Conservation (phyloP, 805 yeast genomes). For the Kluyveromyces dobzhanskii region DNA sequence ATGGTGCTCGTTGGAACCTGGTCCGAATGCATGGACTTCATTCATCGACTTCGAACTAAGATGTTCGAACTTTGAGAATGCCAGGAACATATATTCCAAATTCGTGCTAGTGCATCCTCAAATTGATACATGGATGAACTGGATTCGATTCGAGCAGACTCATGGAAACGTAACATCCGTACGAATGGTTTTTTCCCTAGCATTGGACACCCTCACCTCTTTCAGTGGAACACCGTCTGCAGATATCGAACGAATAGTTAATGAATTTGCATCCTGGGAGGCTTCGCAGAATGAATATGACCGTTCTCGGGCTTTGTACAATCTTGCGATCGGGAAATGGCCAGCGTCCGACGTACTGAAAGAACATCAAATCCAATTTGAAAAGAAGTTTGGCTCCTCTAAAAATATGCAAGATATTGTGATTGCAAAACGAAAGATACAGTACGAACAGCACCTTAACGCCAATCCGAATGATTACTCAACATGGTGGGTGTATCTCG, state of each 20-base stretch:
- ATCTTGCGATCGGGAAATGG: slow-evolving; percentile 40
- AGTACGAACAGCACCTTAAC: slow-evolving; percentile 43
- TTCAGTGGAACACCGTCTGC: slow-evolving; percentile 22
- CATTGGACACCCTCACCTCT: slow-evolving; percentile 45
- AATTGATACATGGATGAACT: slow-evolving; percentile 57
- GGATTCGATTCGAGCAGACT: slow-evolving; percentile 65
- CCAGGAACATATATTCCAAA: slow-evolving; percentile 47
- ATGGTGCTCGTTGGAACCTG: slow-evolving; percentile 80
- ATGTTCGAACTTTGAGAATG: slow-evolving; percentile 49
- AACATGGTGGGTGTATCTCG: slow-evolving; percentile 73
- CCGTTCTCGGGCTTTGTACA: slow-evolving; percentile 52
- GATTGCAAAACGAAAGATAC: slow-evolving; percentile 42
- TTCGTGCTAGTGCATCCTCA: slow-evolving; percentile 47
- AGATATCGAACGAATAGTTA: slow-evolving; percentile 34
- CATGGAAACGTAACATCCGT: slow-evolving; percentile 39
- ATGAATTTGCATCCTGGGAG: slow-evolving; percentile 62
- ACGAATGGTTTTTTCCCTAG: slow-evolving; percentile 58
- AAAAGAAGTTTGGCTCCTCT: slow-evolving; percentile 53
- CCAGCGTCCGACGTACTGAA: slow-evolving; percentile 32
- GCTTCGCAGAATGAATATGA: slow-evolving; percentile 49
- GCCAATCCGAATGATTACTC: slow-evolving; percentile 54
- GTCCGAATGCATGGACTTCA: slow-evolving; percentile 59
- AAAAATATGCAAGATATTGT: slow-evolving; percentile 47
- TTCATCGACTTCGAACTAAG: slow-evolving; percentile 67
- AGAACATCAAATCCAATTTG: slow-evolving; percentile 46